Evolutionary conservation across 306 rosid genomes (phyloP), one percentile per base, ranked within the genome.

Genomic region (Fragaria ananassa): DNA sequence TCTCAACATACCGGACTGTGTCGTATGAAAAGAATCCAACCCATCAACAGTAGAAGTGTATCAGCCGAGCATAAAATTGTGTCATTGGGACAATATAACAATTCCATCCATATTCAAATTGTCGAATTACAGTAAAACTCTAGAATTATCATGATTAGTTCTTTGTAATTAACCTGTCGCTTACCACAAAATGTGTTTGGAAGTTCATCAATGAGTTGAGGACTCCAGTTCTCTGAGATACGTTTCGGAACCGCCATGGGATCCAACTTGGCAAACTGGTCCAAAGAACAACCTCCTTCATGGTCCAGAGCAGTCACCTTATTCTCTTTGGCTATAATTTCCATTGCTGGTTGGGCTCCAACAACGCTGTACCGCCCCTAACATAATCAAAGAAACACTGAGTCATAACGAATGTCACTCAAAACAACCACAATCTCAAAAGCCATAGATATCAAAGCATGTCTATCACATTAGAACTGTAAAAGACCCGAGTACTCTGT

Each of bases 131-230:
- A 37, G 41, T 41, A 41, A 41, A 6, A 41, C 2, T 7, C 0
- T 41, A 8, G 1, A 41, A 8, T 21, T 57, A 9, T 4, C 18
- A 58, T 9, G 19, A 41, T 23, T 4, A 5, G 17, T 1, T 14
- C 11, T 5, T 5, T 6, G 13, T 37, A 37, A 37, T 37, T 3
- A 42, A 15, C 6, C 14, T 57, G 51, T 71, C 35, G 35, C 83
- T 79, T 87, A 89, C 98, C 98, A 80, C 93, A 89, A 87, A 93
- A 93, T 35, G 97, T 79, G 76, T 88, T 88, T 17, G 98, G 97
- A 79, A 93, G 96, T 47, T 83, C 88, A 74, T 83, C 83, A 10
- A 25, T 71, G 35, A 84, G 82, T 76, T 50, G 81, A 21, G 98
- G 93, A 60, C 80, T 91, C 98, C 96, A 93, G 45, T 50, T 70